A percentile compares a stretch with the other conserved stretches of the same genome.
These are phyloP conservation scores for Sclerotinia spermophila DNA, from an alignment of 2,329 filamentous ascomycete species.

Conservation along the genomic window DNA sequence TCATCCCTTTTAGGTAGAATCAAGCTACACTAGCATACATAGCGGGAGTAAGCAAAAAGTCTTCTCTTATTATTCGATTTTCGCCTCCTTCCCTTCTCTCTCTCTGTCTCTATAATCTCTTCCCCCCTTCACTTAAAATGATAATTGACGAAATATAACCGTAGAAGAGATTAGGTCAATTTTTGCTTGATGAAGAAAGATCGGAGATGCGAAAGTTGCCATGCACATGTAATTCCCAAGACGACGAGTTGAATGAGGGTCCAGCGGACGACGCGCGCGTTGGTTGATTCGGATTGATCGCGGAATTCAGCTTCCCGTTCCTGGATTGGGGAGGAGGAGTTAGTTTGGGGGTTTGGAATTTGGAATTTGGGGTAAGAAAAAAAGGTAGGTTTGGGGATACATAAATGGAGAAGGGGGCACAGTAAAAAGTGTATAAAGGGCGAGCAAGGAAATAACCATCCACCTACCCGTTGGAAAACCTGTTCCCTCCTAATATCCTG, in stretches of 20 bases:
- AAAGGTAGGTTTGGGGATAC: neutral
- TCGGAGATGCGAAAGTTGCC: slow-evolving; percentile 93
- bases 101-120: neutral
- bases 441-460: neutral
- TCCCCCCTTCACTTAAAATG: neutral
- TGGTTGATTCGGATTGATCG: slow-evolving; percentile 93
- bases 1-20: neutral
- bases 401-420: neutral
- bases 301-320: slow-evolving; percentile 97
- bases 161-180: slow-evolving; percentile 65
- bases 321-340: slow-evolving; percentile 44
- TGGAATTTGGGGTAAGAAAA: neutral
- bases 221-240: slow-evolving; percentile 83
- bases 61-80: neutral
- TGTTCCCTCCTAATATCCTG: slow-evolving; percentile 91
- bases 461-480: slow-evolving; percentile 82
- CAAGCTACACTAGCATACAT: neutral
- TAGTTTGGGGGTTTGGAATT: neutral
- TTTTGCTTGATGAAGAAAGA: slow-evolving; percentile 99
- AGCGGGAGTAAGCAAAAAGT: neutral
- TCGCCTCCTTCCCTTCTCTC: slow-evolving; percentile 8
- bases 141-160: neutral
- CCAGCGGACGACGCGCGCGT: slow-evolving; percentile 89
- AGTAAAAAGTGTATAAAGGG: neutral
- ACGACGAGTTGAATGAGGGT: slow-evolving; percentile 85